Percentiles rank a stretch among this genome's conserved stretches.
phyloP scores from a whole-genome alignment of 2,329 filamentous ascomycete genomes.

The Pezicula radicicola region DNA sequence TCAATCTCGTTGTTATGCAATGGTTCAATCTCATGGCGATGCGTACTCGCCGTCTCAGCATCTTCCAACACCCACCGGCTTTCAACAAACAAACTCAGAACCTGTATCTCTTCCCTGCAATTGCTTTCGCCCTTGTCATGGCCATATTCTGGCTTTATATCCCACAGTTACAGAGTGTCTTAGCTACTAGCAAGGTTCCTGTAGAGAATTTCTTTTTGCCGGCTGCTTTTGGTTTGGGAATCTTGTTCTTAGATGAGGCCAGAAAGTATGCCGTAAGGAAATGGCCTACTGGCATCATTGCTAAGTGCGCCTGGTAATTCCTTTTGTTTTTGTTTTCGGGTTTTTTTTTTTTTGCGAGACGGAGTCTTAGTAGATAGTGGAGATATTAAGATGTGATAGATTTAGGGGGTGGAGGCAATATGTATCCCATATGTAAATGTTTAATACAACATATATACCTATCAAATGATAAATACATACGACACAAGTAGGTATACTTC shows the following conservation, averaged over 20 bases:
- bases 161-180: slow-evolving; percentile 56
- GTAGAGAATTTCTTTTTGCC: slow-evolving; percentile 77
- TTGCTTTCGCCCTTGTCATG: slow-evolving; percentile 66
- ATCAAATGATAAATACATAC: too few species aligned
- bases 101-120: slow-evolving; percentile 65
- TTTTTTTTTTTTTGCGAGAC: too few species aligned
- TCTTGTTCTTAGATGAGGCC: slow-evolving; percentile 63
- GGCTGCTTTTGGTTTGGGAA: slow-evolving; percentile 64
- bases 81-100: slow-evolving; percentile 66
- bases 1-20: slow-evolving; percentile 80
- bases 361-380: too few species aligned
- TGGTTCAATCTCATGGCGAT: slow-evolving; percentile 73
- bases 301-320: slow-evolving; percentile 61
- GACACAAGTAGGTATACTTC: too few species aligned
- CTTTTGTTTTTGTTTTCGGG: background rate
- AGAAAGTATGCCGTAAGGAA: slow-evolving; percentile 61
- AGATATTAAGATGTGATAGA: background rate
- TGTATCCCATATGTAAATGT: too few species aligned
- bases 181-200: slow-evolving; percentile 62
- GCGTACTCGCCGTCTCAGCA: slow-evolving; percentile 59
- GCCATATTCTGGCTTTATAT: slow-evolving; percentile 70
- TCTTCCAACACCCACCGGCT: slow-evolving; percentile 70
- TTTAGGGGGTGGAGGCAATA: background rate
- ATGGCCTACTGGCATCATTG: slow-evolving; percentile 54
- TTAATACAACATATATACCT: too few species aligned